Percentiles rank a stretch among this genome's conserved stretches.
phyloP scores from a whole-genome alignment of 2,329 filamentous ascomycete species.

The Fonsecaea multimorphosa region DNA sequence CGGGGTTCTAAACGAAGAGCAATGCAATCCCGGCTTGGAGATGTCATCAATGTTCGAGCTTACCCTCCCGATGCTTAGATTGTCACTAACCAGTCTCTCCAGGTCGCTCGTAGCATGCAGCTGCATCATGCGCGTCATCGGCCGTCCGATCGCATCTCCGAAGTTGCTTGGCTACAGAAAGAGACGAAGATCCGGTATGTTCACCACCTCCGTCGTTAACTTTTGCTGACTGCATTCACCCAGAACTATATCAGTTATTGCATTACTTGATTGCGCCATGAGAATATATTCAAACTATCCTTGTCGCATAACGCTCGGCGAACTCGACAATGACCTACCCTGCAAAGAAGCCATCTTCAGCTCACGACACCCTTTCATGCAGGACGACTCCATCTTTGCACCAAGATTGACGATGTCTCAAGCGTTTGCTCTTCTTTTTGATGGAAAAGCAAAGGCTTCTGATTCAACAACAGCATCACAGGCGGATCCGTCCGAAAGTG shows the following conservation, averaged over 20 bases:
- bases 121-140: constrained; percentile 49
- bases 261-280: constrained; percentile 53
- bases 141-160: constrained; percentile 47
- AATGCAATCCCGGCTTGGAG: constrained; percentile 53
- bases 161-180: constrained; percentile 52
- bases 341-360: constrained; percentile 50
- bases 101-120: constrained; percentile 50
- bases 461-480: constrained; percentile 16
- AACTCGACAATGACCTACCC: constrained; percentile 54
- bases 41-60: constrained; percentile 48
- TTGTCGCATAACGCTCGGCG: constrained; percentile 48
- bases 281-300: constrained; percentile 55
- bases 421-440: constrained; percentile 50
- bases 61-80: background rate
- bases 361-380: constrained; percentile 51
- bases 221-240: background rate
- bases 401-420: constrained; percentile 47
- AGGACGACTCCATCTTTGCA: constrained; percentile 48
- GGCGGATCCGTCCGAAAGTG: background rate
- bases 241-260: constrained; percentile 51
- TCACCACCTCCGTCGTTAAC: background rate
- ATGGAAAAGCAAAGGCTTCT: constrained; percentile 33
- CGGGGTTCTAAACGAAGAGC: constrained; percentile 48
- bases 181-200: constrained; percentile 53
- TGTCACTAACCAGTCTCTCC: background rate